Evolutionary conservation across 2,329 filamentous ascomycete species (phyloP), one percentile per base, ranked within the genome.

Genomic region (Lachnellula cervina): DNA sequence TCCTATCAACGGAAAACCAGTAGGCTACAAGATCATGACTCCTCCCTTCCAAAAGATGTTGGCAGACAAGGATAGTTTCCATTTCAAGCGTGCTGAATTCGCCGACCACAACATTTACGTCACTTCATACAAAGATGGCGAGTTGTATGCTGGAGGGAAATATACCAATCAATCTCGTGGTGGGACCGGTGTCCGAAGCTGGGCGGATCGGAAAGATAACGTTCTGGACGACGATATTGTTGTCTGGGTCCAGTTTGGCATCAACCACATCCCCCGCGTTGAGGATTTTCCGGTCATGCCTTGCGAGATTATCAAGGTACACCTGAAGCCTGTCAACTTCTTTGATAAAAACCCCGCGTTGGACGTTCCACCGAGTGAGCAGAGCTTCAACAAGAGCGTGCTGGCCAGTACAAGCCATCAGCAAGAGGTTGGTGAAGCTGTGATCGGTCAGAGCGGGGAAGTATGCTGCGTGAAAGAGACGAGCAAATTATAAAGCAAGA

Each of bases 201-300:
- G 77, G 81, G 47, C 76, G 73, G 61, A 73, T 72, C 37, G 82
- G 73, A 70, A 76, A 32, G 72, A 79, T 46, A 66, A 76, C 62
- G 74, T 77, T 28, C 62, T 77, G 68, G 71, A 84, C 56, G 71
- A 76, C 19, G 77, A 83, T 43, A 75, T 82, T 42, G 79, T 84
- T 1, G 70, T 84, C 4, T 84, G 80, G 79, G 76, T 82, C 17
- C 78, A 80, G 3, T 78, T 78, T 63, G 74, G 84, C 17, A 79
- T 85, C 25, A 87, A 85, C 35, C 84, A 88, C 60, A 81, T 85
- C 25, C 82, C 83, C 0, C 73, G 83, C 5, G 75, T 81, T 23
- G 84, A 87, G 64, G 84, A 87, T 65, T 87, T 86, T 70, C 84
- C 84, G 1, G 80, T 87, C 42, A 87, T 88, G 84, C 84, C 84